Conservation (phyloP, 169 alveolate genomes). For the Eimeria brunetti region DNA sequence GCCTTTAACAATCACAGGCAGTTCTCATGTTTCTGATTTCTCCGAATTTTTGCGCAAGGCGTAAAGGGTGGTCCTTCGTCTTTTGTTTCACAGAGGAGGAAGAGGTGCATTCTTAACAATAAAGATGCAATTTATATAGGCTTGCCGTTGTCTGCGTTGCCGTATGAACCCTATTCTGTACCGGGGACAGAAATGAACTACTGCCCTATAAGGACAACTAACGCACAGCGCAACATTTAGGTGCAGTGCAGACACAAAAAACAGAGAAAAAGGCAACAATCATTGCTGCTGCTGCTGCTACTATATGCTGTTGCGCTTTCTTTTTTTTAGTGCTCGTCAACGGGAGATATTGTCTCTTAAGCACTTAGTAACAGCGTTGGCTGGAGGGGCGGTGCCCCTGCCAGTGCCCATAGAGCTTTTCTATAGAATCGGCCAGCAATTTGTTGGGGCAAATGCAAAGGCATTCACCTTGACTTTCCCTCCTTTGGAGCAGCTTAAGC, state of each 20-base stretch:
- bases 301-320: background rate
- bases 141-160: too few relatives aligned
- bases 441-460: background rate
- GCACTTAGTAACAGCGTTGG: background rate
- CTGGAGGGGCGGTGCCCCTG: constrained; percentile 15
- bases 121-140: too few relatives aligned
- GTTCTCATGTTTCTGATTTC: background rate
- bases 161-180: too few relatives aligned
- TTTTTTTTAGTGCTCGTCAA: background rate
- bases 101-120: too few relatives aligned
- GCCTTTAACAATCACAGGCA: background rate
- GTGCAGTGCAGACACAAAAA: too few relatives aligned
- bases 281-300: background rate
- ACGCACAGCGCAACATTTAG: too few relatives aligned
- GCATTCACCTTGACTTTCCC: background rate
- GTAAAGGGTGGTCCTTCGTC: too few relatives aligned
- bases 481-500: background rate
- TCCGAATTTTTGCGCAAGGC: background rate
- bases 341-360: background rate
- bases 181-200: too few relatives aligned
- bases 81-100: too few relatives aligned
- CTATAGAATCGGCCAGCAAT: background rate
- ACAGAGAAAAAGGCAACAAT: too few relatives aligned
- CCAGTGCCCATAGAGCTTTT: constrained; percentile 18
- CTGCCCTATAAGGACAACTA: too few relatives aligned